Evolutionary conservation across 2,329 filamentous ascomycete species (phyloP), one percentile per base, ranked within the genome.

Genomic region (Ophiosphaerella herpotricha): DNA sequence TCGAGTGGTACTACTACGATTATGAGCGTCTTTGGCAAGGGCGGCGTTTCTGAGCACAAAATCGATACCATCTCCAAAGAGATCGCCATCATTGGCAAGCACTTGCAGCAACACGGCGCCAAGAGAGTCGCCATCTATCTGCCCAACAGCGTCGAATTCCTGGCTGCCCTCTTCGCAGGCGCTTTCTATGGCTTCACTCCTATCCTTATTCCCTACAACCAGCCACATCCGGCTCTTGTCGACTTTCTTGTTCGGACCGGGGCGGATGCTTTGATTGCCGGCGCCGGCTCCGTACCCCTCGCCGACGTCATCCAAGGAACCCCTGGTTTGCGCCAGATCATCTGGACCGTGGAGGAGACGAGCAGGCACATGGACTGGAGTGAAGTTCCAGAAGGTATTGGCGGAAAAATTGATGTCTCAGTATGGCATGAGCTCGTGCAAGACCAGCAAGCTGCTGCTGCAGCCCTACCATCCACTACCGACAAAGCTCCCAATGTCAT

Each of bases 341-440:
- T 97, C 61, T 97, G 92, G 90, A 92, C 97, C 11, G 91, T 95
- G 5, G 93, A 97, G 64, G 84, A 91, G 66, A 91, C 91, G 36
- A 97, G 87, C 77, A 85, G 85, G 61, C 93, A 97, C 70, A 88
- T 99, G 82, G 92, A 96, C 74, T 99, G 93, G 92, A 92, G 90
- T 62, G 90, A 93, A 68, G 84, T 92, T 2, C 91, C 92, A 9
- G 83, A 88, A 66, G 88, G 89, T 43, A 86, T 87, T 48, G 87
- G 87, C 13, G 84, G 87, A 49, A 85, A 82, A 54, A 80, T 96
- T 53, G 89, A 89, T 48, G 89, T 97, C 13, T 84, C 86, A n/a
- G 94, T 93, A 12, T 99, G 93, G 92, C 90, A 96, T 66, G 90
- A 97, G 52, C 82, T 97, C 45, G 77, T 97, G 23, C 84, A 88